Percentiles rank a stretch among this genome's conserved stretches.
Conservation (phyloP, 179 eudicot species). For the Dionaea muscipula region DNA sequence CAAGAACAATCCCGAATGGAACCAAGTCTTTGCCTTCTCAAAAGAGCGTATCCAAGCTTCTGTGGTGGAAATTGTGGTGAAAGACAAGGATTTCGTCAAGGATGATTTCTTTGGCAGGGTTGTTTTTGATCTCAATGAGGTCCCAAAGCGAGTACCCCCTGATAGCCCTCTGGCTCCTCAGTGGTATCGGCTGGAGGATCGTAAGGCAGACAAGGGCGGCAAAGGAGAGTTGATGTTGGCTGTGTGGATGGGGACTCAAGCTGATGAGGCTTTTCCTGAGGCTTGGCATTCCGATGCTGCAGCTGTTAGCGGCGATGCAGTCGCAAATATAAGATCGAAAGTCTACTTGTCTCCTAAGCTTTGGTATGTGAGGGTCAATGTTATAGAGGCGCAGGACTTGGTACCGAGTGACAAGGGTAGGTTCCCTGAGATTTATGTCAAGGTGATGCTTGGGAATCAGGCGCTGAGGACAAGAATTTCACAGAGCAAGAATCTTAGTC, state of each 20-base stretch:
- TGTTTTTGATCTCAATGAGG: conserved; percentile 24
- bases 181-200: conserved; percentile 38
- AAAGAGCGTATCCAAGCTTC: conserved; percentile 60
- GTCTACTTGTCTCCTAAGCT: conserved; percentile 36
- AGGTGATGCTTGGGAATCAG: conserved; percentile 28
- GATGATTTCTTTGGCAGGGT: conserved; percentile 34
- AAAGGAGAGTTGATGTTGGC: conserved; percentile 43
- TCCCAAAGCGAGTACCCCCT: conserved; percentile 32
- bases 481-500: conserved; percentile 24
- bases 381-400: conserved; percentile 38
- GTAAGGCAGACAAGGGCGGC: conserved; percentile 19
- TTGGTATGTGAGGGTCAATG: conserved; percentile 36
- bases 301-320: conserved; percentile 26
- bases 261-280: conserved; percentile 34
- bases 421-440: conserved; percentile 29
- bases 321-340: conserved; percentile 27
- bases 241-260: conserved; percentile 43
- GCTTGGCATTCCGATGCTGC: conserved; percentile 41
- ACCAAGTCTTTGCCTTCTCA: conserved; percentile 62
- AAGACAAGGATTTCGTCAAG: conserved; percentile 42
- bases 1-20: conserved; percentile 60
- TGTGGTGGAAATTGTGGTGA: conserved; percentile 35
- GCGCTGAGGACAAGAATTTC: conserved; percentile 22
- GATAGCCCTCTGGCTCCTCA: conserved; percentile 44
- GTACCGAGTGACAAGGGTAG: conserved; percentile 24